Evolutionary conservation across 2,329 filamentous ascomycete species (phyloP).

Genomic region (Pseudomassariella vexata): DNA sequence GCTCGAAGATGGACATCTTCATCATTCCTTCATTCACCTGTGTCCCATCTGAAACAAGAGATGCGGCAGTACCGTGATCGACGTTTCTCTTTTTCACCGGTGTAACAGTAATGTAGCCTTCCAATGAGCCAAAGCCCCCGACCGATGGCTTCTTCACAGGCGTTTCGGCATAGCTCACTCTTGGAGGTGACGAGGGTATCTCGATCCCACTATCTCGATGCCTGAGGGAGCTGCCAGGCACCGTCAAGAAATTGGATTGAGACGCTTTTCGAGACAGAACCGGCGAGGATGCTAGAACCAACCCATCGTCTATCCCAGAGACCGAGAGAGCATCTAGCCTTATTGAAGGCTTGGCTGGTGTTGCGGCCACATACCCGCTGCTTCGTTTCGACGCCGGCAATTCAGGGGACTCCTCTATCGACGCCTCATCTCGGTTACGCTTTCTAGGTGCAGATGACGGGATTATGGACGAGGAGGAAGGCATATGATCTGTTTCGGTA

Average conservation of each 20-base stretch:
- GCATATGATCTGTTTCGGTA: conserved; percentile 18
- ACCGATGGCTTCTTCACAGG: conserved; percentile 25
- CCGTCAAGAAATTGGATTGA: conserved; percentile 13
- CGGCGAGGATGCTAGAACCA: conserved; percentile 24
- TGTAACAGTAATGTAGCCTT: conserved; percentile 15
- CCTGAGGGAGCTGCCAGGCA: conserved; percentile 8
- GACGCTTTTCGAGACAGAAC: conserved; percentile 18
- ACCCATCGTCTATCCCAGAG: conserved; percentile 17
- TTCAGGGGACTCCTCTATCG: conserved; percentile 24
- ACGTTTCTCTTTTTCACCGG: conserved; percentile 14
- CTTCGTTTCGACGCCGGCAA: conserved; percentile 17
- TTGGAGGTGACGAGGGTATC: conserved; percentile 22
- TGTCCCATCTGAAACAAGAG: conserved; percentile 7
- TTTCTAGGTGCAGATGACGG: conserved; percentile 34
- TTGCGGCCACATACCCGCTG: conserved; percentile 15
- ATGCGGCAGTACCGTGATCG: neutral
- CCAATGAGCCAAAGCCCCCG: conserved; percentile 12
- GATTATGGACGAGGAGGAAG: conserved; percentile 31
- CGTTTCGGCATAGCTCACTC: conserved; percentile 23
- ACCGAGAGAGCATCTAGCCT: conserved; percentile 14
- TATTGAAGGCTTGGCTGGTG: conserved; percentile 14
- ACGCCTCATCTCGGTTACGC: conserved; percentile 23
- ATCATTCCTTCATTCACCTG: conserved; percentile 14
- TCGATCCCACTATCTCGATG: conserved; percentile 22
- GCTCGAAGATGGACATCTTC: conserved; percentile 44